phyloP scores from a whole-genome alignment of 2,329 filamentous ascomycete species.

The Periconia sp. region DNA sequence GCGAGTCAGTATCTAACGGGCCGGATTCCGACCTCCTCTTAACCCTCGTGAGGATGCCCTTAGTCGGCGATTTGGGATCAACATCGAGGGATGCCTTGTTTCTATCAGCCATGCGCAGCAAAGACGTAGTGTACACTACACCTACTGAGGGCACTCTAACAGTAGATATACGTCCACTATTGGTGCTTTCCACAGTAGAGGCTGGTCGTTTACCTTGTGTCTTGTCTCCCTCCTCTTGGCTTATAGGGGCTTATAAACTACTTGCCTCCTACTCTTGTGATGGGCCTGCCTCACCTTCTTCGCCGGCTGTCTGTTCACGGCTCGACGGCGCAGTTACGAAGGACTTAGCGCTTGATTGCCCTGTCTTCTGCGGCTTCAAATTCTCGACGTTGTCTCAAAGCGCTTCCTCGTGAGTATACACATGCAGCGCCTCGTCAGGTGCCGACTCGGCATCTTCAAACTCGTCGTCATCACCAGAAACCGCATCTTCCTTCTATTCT shows the following conservation, averaged over 20 bases:
- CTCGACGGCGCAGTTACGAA: constrained; percentile 40
- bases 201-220: constrained; percentile 36
- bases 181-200: too few relatives aligned
- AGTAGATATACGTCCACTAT: too few relatives aligned
- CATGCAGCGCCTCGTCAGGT: constrained; percentile 30
- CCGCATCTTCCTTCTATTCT: constrained; percentile 22
- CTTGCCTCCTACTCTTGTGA: constrained; percentile 32
- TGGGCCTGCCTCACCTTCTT: constrained; percentile 4
- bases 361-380: constrained; percentile 5
- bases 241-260: constrained; percentile 35
- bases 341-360: constrained; percentile 35
- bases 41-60: constrained; percentile 35
- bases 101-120: constrained; percentile 44
- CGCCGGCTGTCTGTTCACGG: constrained; percentile 9
- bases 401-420: constrained; percentile 20
- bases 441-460: constrained; percentile 41
- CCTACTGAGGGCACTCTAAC: constrained; percentile 40
- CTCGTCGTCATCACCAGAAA: constrained; percentile 23
- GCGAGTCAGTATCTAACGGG: constrained; percentile 16
- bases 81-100: constrained; percentile 34
- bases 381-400: constrained; percentile 5
- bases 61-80: constrained; percentile 25
- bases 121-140: constrained; percentile 43
- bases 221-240: constrained; percentile 18
- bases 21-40: constrained; percentile 32